Evolutionary conservation across 2,329 filamentous ascomycete species (phyloP).

Genomic region (Xylariaceae sp.): DNA sequence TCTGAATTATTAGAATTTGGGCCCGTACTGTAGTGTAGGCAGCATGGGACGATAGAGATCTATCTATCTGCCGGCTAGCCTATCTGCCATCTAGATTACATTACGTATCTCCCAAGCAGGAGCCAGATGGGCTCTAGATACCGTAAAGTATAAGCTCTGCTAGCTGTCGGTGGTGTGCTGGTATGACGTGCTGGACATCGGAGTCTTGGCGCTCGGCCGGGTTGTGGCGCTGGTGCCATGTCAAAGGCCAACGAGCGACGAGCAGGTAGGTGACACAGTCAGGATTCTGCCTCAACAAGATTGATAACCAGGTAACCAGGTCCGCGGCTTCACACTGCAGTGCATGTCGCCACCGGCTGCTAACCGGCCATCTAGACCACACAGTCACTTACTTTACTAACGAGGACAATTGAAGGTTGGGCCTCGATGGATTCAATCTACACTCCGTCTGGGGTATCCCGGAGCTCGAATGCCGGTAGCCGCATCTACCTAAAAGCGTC

Average conservation of each 20-base stretch:
- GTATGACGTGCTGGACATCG: constrained; percentile 11
- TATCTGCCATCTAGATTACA: neutral
- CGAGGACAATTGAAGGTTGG: constrained; percentile 3
- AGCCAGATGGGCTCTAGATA: constrained; percentile 5
- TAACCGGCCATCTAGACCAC: neutral
- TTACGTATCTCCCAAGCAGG: neutral
- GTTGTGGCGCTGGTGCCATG: constrained; percentile 16
- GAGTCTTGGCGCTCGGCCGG: constrained; percentile 20
- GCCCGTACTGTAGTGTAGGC: neutral
- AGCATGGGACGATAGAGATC: too few relatives aligned
- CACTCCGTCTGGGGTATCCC: constrained; percentile 11
- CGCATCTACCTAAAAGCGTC: neutral
- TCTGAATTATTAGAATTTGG: too few relatives aligned
- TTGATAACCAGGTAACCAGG: neutral
- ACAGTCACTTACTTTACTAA: neutral
- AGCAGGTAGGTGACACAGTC: constrained; percentile 1
- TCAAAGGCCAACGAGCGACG: neutral
- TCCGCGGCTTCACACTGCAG: neutral
- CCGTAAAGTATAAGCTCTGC: too few relatives aligned
- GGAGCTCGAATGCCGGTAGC: constrained; percentile 12
- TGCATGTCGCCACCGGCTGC: neutral
- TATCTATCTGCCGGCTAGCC: neutral
- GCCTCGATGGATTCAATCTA: neutral
- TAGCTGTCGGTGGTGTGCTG: constrained; percentile 2
- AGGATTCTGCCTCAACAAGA: neutral